phyloP scores from a whole-genome alignment of 2,329 filamentous ascomycete species.

The Chrysoporthe cubensis region DNA sequence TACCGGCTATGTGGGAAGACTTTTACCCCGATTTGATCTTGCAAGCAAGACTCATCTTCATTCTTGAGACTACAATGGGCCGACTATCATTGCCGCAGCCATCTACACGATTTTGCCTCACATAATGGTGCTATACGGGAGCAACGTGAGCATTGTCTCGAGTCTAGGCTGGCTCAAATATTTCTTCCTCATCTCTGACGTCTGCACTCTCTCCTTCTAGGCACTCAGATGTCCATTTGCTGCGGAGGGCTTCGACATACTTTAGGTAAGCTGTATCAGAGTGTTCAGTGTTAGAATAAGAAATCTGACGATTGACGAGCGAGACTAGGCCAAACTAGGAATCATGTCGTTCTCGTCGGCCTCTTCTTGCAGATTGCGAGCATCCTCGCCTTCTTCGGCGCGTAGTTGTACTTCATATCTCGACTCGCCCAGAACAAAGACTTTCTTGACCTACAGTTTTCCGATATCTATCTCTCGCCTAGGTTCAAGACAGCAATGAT shows the following conservation, averaged over 20 bases:
- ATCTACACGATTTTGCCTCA: conserved; percentile 52
- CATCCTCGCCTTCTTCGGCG: conserved; percentile 44
- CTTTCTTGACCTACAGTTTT: conserved; percentile 44
- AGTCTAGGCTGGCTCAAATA: conserved; percentile 41
- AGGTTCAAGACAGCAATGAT: conserved; percentile 50
- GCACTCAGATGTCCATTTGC: conserved; percentile 46
- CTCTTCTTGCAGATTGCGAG: conserved; percentile 48
- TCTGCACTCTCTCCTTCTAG: conserved; percentile 41
- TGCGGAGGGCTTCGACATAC: conserved; percentile 39
- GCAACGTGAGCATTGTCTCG: conserved; percentile 42
- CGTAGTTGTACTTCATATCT: conserved; percentile 47
- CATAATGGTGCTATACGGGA: conserved; percentile 51
- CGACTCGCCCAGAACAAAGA: conserved; percentile 43
- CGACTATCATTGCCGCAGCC: conserved; percentile 49
- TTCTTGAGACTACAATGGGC: conserved; percentile 52
- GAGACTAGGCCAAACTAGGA: conserved; percentile 39
- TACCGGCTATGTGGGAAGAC: conserved; percentile 50
- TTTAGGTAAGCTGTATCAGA: conserved; percentile 40
- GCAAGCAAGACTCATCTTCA: conserved; percentile 44
- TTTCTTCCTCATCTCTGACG: conserved; percentile 40
- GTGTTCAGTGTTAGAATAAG: background rate
- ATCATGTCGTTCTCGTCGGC: conserved; percentile 47
- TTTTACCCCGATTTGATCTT: conserved; percentile 44
- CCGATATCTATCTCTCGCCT: conserved; percentile 45
- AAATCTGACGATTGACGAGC: conserved; percentile 24